These are phyloP conservation scores for Trichocomaceae sp. DNA, from an alignment of 2,329 filamentous ascomycete species.

Conservation along the genomic window DNA sequence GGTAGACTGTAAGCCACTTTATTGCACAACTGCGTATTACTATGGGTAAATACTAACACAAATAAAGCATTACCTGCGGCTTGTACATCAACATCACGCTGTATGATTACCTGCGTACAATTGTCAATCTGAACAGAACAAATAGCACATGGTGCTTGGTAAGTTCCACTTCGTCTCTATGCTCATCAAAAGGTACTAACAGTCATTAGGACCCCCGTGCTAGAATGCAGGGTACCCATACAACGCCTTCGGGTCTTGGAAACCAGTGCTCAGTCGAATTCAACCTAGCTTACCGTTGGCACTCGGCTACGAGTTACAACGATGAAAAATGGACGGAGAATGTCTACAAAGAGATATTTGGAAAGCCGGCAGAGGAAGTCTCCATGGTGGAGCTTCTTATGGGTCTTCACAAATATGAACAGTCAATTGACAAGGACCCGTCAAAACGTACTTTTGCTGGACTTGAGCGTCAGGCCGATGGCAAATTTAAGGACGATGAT, in stretches of 20 bases:
- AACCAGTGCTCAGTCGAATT: conserved; percentile 85
- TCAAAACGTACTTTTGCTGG: conserved; percentile 61
- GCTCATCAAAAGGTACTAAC: neutral
- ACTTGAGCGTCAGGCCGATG: conserved; percentile 58
- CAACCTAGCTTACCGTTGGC: conserved; percentile 83
- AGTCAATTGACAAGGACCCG: conserved; percentile 58
- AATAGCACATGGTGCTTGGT: conserved; percentile 71
- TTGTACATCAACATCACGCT: conserved; percentile 74
- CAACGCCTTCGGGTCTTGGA: conserved; percentile 64
- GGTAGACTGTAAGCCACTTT: conserved; percentile 51
- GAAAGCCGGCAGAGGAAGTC: conserved; percentile 52
- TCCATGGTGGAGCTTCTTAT: conserved; percentile 55
- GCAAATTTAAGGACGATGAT: conserved; percentile 67
- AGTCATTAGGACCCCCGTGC: conserved; percentile 57
- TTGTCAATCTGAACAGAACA: conserved; percentile 63
- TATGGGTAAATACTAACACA: conserved; percentile 16
- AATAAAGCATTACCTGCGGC: conserved; percentile 57
- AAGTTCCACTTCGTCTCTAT: conserved; percentile 3
- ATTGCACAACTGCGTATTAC: neutral
- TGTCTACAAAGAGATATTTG: conserved; percentile 58
- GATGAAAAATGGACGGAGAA: conserved; percentile 77
- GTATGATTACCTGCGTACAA: conserved; percentile 71
- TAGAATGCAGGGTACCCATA: conserved; percentile 56
- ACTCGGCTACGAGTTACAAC: conserved; percentile 66
- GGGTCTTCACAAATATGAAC: conserved; percentile 59